Evolutionary conservation across 2,329 filamentous ascomycete genomes (phyloP), one percentile per base, ranked within the genome.

Genomic region (Lizonia empirigonia): DNA sequence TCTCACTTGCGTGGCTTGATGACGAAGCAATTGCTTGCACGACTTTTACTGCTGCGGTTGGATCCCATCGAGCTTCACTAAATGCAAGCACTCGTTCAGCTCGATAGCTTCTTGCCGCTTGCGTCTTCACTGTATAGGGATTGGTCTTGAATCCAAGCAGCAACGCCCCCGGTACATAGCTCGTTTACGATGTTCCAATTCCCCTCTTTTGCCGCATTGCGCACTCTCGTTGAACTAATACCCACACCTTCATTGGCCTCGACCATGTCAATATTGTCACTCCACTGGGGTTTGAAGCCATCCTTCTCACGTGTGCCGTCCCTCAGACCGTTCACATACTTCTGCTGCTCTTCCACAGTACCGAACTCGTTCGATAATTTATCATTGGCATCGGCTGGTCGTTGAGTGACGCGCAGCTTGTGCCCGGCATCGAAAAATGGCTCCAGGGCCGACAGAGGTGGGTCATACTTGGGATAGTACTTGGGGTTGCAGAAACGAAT

Each of bases 401-500:
- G 78, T 68, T 85, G 80, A 40, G 83, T 87, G 1, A 91, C 85
- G 10, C 84, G 77, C 44, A 92, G 71, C 48, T 78, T 76, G 44
- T 89, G 82, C 10, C 78, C 78, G 1, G 70, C 66, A 19, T 76
- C 73, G 56, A 92, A 86, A 65, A 91, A 89, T 0, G 84, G 83
- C 1, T 76, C 75, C 2, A 93, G 76, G 0, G 82, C 82, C 0
- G 70, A 72, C 10, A 83, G 77, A 55, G 87, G 62, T 67, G 76
- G 67, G 47, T 70, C 27, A 64, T 76, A 56, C 45, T 68, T 60
- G 5, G 71, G 68, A 65, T 91, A 90, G 73, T 93, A 93, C 68
- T 88, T 89, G 0, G 87, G 81, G 39, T 89, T 78, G 45, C 89
- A 83, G 44, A 93, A 84, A 16, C 89, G 82, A 13, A 88, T 83